These are phyloP conservation scores for Candida stauntonica DNA, from an alignment of 805 yeast genomes.

Conservation along the genomic window DNA sequence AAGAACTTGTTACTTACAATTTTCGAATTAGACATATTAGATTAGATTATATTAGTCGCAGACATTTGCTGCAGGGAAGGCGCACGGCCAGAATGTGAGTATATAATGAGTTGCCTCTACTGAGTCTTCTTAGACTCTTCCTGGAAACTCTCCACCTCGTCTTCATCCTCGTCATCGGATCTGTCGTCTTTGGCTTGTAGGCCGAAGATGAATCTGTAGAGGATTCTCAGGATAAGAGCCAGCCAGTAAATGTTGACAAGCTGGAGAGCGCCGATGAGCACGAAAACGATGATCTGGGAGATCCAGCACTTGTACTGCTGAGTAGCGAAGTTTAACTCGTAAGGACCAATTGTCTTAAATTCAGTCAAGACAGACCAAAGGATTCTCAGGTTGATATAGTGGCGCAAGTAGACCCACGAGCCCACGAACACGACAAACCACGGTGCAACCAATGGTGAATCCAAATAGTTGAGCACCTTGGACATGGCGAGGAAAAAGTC, in stretches of 20 bases:
- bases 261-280: slow-evolving; percentile 74
- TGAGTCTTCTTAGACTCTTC: slow-evolving; percentile 7
- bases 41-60: too few species aligned
- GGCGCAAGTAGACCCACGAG: slow-evolving; percentile 88
- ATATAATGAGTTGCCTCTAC: slow-evolving; percentile 8
- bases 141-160: slow-evolving; percentile 7
- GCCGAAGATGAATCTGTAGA: slow-evolving; percentile 65
- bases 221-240: slow-evolving; percentile 71
- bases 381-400: slow-evolving; percentile 73
- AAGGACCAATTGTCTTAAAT: slow-evolving; percentile 81
- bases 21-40: too few species aligned
- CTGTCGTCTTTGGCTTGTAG: slow-evolving; percentile 60
- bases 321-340: slow-evolving; percentile 73
- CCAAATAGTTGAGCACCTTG: slow-evolving; percentile 82
- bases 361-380: slow-evolving; percentile 84
- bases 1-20: too few species aligned
- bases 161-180: slow-evolving; percentile 17
- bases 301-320: slow-evolving; percentile 97
- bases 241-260: slow-evolving; percentile 88
- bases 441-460: slow-evolving; percentile 57
- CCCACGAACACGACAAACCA: slow-evolving; percentile 63
- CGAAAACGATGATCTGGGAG: slow-evolving; percentile 85
- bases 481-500: slow-evolving; percentile 84
- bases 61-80: too few species aligned
- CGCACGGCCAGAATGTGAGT: too few species aligned